Base-by-base conservation (phyloP, 2,329 filamentous ascomycete species). In the Cucurbitaria berberidis region DNA sequence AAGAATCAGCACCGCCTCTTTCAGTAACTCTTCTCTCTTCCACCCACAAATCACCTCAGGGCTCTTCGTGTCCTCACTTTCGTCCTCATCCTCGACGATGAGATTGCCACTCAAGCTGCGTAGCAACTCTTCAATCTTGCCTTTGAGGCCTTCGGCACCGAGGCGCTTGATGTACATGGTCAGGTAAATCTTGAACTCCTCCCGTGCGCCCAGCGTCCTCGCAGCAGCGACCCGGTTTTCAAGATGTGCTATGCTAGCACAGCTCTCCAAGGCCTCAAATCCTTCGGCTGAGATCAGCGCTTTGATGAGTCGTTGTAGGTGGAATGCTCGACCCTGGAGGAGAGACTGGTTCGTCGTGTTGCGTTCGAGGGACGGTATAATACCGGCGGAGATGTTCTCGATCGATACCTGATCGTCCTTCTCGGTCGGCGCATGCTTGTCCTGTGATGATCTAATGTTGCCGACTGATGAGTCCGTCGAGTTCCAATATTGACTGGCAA, bases 401-500 rank as follows among this genome's bases (percentile, higher is more conserved):
- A 85, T 82, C 0, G 78, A 78, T 32, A 81, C 78, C 8, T 79
- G 70, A 47, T 83, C 77, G 8, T 79, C 77, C 47, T 79, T 76
- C 35, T 75, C 72, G 21, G 70, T 75, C 1, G 61, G 55, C 7
- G 58, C 53, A 10, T 50, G 52, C 21, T 67, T 65, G 29, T 70
- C 64, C 32, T 60, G 53, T 1, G 86, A 88, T 2, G 90, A 86
- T 60, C 91, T 87, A 32, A 96, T 77, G 45, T 92, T 90, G 42
- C 89, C 88, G 47, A 96, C 86, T 0, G 92, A 92, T 1, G 91
- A 92, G 68, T 97, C 95, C 47, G 92, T 96, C 0, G 92, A 96
- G 75, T 99, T 98, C 96, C 95, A 99, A 74, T 99, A 99, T 72
- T 99, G 95, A 64, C 91, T 96, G 16, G 93, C 93, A 0, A 98